These are phyloP conservation scores for Entelexis sorbosivorans DNA, from an alignment of 1,139 yeast species.

Conservation along the genomic window DNA sequence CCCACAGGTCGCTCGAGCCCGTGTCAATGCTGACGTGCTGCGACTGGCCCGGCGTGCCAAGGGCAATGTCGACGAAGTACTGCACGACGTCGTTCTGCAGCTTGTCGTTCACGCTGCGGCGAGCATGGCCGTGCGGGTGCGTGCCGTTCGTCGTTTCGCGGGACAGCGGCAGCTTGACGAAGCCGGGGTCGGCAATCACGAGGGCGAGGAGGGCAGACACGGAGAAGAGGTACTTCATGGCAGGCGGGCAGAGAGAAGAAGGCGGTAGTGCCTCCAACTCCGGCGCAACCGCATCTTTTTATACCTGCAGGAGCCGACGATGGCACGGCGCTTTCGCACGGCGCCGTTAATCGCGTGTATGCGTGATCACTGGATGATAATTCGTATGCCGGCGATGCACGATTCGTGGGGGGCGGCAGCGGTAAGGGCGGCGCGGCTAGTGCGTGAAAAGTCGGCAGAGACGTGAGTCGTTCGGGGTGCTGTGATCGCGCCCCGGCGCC, in stretches of 20 bases:
- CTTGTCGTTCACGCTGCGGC: not conserved
- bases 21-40: slow-evolving; percentile 31
- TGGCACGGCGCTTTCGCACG: not conserved
- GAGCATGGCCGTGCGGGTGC: not conserved
- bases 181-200: slow-evolving; percentile 1
- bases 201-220: not conserved
- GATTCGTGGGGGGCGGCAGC: not conserved
- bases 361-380: not conserved
- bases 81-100: slow-evolving; percentile 7
- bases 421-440: not conserved
- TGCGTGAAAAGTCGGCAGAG: not conserved
- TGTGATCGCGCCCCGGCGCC: no score
- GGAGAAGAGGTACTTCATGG: not conserved
- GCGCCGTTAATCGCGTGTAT: not conserved
- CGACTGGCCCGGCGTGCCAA: slow-evolving; percentile 35
- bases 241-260: not conserved
- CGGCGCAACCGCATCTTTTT: no score
- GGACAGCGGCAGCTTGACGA: not conserved
- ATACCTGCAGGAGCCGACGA: not conserved
- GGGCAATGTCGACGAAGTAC: slow-evolving; percentile 10
- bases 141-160: not conserved
- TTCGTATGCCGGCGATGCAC: not conserved
- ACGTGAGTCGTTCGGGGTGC: not conserved
- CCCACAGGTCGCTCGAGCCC: slow-evolving; percentile 38
- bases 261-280: no score